Base-by-base conservation (phyloP, 345 rosid genomes). In the Barbarea vulgaris region DNA sequence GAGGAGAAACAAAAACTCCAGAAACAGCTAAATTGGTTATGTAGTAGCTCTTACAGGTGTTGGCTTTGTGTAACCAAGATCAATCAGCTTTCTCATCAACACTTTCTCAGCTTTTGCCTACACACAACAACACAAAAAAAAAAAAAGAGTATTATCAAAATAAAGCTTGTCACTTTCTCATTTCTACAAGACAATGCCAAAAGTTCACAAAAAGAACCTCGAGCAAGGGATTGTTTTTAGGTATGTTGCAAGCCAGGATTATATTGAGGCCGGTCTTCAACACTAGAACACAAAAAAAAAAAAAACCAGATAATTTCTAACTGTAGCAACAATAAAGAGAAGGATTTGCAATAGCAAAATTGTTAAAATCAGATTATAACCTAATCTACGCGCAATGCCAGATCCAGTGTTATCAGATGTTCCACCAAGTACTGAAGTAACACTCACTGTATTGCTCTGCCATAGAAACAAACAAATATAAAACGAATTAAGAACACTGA, bases 321-420 rank as follows among this genome's bases (percentile, higher is more conserved):
- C n/a, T 47, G 0, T 42, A 70, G 3, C 15, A 74, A 44, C 58
- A 25, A 55, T 12, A 58, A 63, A 36, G 2, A 42, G 1, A 55
- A 33, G 7, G 4, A 7, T n/a, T 47, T 17, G 42, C 21, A 59
- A 63, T 30, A 5, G 9, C 13, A 55, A 18, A 53, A 31, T 7
- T 30, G 69, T 8, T 10, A 34, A 0, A 5, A 37, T 67, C 19
- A 22, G 41, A 69, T 50, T 67, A 34, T 9, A 76, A 95, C 97
- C 97, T 82, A 90, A 68, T 74, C 99, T 82, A 47, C 96, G 89
- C 30, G 97, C 98, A 73, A 92, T 90, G 68, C 95, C 89, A 4
- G 93, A 80, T n/a, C 97, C 97, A 36, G 90, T 84, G 81, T 90
- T 90, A 76, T 95, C 97, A 69, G 97, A 86, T 79, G 81, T 74